Percentiles rank a stretch among this genome's conserved stretches.
These are phyloP conservation scores for Fraxinus sp. DNA, from an alignment of 305 asterid species.

Conservation along the genomic window DNA sequence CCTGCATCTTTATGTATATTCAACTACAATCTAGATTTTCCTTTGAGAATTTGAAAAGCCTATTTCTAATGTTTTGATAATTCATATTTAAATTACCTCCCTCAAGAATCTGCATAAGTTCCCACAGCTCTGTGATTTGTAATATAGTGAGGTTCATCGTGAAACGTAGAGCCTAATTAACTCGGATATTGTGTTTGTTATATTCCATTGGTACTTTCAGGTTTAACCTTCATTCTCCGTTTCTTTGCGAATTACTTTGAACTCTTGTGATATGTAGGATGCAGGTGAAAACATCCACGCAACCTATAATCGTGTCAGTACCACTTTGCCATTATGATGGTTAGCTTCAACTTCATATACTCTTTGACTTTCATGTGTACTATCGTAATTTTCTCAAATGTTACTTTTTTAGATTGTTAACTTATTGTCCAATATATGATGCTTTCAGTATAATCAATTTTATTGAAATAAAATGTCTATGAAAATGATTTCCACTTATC, in stretches of 20 bases:
- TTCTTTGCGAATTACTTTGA: not conserved
- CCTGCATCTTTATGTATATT: not conserved
- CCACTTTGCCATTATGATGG: conserved; percentile 91
- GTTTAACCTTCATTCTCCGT: conserved; percentile 3
- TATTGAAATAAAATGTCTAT: not conserved
- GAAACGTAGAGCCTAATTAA: not conserved
- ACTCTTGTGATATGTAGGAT: conserved; percentile 57
- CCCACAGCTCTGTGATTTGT: conserved; percentile 16
- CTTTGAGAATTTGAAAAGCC: conserved; percentile 5
- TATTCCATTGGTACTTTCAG: not conserved
- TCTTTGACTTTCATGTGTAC: conserved; percentile 8
- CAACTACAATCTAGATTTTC: not conserved
- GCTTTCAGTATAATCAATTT: not conserved
- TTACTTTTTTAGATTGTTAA: not conserved
- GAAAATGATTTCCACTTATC: not conserved
- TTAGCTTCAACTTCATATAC: conserved; percentile 38
- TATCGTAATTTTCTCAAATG: conserved; percentile 1
- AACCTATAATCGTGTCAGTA: conserved; percentile 82
- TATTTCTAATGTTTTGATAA: conserved; percentile 1
- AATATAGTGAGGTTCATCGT: not conserved
- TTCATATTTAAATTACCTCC: conserved; percentile 13
- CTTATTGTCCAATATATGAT: not conserved
- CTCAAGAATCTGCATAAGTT: conserved; percentile 6
- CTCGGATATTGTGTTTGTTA: not conserved
- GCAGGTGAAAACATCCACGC: conserved; percentile 87